phyloP scores from a whole-genome alignment of 257 asterid species.

The Solanum ossicruentum region DNA sequence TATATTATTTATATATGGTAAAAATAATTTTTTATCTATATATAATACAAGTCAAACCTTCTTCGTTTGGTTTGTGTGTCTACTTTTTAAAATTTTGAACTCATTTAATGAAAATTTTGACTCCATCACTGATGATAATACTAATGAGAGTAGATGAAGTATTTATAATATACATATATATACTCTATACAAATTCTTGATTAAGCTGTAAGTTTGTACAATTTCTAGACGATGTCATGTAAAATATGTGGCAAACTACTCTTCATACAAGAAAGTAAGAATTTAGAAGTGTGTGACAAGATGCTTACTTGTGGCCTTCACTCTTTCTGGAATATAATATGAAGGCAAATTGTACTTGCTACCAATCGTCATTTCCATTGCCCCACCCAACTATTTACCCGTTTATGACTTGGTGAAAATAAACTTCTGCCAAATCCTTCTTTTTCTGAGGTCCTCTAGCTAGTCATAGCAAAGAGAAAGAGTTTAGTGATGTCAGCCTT shows the following conservation, averaged over 20 bases:
- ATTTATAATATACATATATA: background rate
- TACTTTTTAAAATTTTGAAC: no score
- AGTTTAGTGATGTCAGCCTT: background rate
- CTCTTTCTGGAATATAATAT: background rate
- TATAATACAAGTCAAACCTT: no score
- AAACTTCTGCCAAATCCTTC: background rate
- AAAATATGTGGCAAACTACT: background rate
- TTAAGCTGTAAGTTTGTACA: background rate
- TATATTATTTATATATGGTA: no score
- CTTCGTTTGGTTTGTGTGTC: no score
- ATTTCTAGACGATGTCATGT: background rate
- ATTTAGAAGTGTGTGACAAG: background rate
- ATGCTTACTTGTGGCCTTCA: background rate
- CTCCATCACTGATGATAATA: no score
- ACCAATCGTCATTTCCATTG: background rate
- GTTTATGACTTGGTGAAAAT: background rate
- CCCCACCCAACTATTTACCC: background rate
- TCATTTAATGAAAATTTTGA: no score
- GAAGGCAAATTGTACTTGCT: background rate
- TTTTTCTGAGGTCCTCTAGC: background rate
- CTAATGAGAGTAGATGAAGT: background rate
- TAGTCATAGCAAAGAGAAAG: background rate
- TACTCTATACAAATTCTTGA: background rate
- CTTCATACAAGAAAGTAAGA: background rate
- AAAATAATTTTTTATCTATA: no score